phyloP scores from a whole-genome alignment of 1,284 basidiomycete genomes.

The Thelephora terrestris region DNA sequence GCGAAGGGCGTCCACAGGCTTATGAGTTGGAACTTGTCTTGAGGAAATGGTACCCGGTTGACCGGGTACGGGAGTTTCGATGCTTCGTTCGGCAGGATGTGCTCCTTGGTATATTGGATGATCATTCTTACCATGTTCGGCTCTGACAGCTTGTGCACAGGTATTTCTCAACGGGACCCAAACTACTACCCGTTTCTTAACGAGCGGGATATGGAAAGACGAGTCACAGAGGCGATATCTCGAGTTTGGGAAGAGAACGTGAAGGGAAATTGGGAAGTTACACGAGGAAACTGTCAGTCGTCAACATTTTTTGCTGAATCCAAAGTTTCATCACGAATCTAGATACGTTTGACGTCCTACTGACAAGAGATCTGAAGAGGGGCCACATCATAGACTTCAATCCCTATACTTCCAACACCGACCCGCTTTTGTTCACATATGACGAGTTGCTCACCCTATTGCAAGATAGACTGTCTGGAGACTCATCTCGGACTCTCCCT shows the following conservation, averaged over 20 bases:
- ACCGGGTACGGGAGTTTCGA: constrained; percentile 74
- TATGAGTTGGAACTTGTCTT: constrained; percentile 83
- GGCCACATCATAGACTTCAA: constrained; percentile 88
- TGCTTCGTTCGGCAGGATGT: constrained; percentile 73
- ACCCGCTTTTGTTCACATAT: constrained; percentile 80
- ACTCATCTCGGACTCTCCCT: constrained; percentile 22
- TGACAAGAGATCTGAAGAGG: constrained; percentile 68
- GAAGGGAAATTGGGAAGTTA: constrained; percentile 44
- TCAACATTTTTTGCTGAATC: not conserved
- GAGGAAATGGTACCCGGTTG: constrained; percentile 85
- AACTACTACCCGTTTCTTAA: constrained; percentile 87
- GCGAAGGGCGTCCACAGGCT: constrained; percentile 19
- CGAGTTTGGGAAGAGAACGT: constrained; percentile 66
- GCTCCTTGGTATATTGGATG: constrained; percentile 51
- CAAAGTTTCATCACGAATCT: not conserved
- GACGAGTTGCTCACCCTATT: constrained; percentile 55
- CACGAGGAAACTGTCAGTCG: constrained; percentile 55
- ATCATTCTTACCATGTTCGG: not conserved
- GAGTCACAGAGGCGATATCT: constrained; percentile 44
- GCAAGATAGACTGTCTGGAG: constrained; percentile 7
- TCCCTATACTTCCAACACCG: constrained; percentile 79
- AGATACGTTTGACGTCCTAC: constrained; percentile 84
- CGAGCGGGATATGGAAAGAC: constrained; percentile 41
- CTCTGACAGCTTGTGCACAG: constrained; percentile 28
- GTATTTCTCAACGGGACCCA: constrained; percentile 81